Evolutionary conservation across 2,329 filamentous ascomycete species (phyloP).

Genomic region (Botrytis elliptica): DNA sequence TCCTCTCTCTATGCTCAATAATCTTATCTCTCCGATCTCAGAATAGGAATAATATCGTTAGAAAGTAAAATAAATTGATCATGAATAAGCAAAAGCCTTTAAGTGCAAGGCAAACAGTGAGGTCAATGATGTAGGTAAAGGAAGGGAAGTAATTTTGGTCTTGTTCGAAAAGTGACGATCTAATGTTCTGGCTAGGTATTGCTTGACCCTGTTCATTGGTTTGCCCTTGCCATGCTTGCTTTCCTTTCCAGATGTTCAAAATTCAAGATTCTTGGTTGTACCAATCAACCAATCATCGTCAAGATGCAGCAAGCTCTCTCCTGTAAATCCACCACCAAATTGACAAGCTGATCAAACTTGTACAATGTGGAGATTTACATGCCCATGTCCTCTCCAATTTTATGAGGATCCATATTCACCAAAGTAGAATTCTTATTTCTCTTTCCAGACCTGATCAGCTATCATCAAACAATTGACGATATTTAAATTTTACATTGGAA

Average conservation of each 20-base stretch:
- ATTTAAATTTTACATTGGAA: background rate
- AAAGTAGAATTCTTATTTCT: background rate
- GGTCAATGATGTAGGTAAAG: conserved; percentile 11
- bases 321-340: background rate
- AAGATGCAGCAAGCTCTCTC: background rate
- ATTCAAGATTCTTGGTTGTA: conserved; percentile 2
- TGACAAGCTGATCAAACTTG: background rate
- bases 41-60: background rate
- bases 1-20: conserved; percentile 10
- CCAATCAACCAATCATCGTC: conserved; percentile 3
- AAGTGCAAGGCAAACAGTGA: conserved; percentile 16
- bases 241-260: conserved; percentile 2
- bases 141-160: background rate
- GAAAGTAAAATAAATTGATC: background rate
- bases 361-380: background rate
- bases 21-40: background rate
- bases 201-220: background rate
- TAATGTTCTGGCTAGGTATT: conserved; percentile 1
- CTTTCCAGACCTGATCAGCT: background rate
- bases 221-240: conserved; percentile 2
- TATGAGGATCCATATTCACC: background rate
- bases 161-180: conserved; percentile 9
- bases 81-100: conserved; percentile 16
- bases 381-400: background rate
- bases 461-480: background rate